Evolutionary conservation across 2,329 filamentous ascomycete species (phyloP), one percentile per base, ranked within the genome.

Genomic region (Fusarium veterinarium): DNA sequence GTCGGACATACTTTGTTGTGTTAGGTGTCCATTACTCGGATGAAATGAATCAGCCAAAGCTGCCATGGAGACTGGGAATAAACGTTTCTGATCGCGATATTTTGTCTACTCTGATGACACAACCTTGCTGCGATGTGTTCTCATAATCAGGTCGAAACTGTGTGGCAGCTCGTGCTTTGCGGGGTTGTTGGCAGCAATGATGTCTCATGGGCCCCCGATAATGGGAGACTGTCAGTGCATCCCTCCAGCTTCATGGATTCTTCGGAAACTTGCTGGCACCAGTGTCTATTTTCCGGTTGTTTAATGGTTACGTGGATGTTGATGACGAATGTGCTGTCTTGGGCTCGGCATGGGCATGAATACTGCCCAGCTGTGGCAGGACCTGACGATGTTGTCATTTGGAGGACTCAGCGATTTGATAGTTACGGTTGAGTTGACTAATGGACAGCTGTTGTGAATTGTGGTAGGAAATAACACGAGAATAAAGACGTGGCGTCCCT

Each of bases 391-490:
- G 30, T 38, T 37, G 41, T 48, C 16, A 42, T 61, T 67, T 31
- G 46, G 40, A 61, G 52, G 17, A 37, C 17, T 37, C 17, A 6
- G 52, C 42, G 14, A 31, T 61, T 60, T 25, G 12, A 49, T n/a
- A 20, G 30, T 16, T 33, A 41, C 41, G 12, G 20, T n/a, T 35
- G 20, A 25, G 23, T 30, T 30, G 23, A 25, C 13, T 25, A 37
- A 35, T 57, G n/a, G 42, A 20, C 53, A 28, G 46, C 48, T 17
- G 23, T 41, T 11, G 12, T 42, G n/a, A 38, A 25, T 33, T 33
- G n/a, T 7, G 8, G 11, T 28, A 11, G 64, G 55, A 48, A 65
- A 67, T 62, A 67, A 67, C 53, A 44, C 55, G 46, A 67, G 8
- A 67, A 53, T 67, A 67, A 48, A 53, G 41, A 17, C 8, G n/a